Evolutionary conservation across 495 filamentous ascomycete genomes (phyloP).

Genomic region (Astrothelium subdiscretum): DNA sequence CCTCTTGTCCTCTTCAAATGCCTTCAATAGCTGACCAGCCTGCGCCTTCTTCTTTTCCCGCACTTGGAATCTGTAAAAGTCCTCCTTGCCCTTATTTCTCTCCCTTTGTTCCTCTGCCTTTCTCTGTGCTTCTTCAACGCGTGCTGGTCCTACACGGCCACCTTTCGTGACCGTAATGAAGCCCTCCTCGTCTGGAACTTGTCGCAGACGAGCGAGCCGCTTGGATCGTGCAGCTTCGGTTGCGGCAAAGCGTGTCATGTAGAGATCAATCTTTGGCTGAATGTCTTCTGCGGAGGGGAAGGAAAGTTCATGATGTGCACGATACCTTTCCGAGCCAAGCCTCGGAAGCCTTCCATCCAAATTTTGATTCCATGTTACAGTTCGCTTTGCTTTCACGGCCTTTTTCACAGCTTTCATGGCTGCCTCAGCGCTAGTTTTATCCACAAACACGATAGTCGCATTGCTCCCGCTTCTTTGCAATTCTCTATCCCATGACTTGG

Average conservation of each 20-base stretch:
- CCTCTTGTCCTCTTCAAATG: constrained; percentile 55
- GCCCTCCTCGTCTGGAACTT: constrained; percentile 84
- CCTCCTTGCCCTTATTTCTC: constrained; percentile 49
- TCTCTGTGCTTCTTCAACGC: constrained; percentile 61
- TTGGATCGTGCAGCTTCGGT: constrained; percentile 55
- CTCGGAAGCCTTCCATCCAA: constrained; percentile 11
- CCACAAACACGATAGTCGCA: constrained; percentile 73
- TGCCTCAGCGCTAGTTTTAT: constrained; percentile 58
- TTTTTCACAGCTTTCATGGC: constrained; percentile 63
- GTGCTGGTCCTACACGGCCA: constrained; percentile 58
- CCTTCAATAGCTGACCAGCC: constrained; percentile 53
- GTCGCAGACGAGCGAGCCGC: constrained; percentile 48
- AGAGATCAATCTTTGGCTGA: constrained; percentile 63
- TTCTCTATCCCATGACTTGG: constrained; percentile 63
- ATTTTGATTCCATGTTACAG: constrained; percentile 40
- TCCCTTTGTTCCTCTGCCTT: constrained; percentile 60
- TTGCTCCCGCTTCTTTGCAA: constrained; percentile 60
- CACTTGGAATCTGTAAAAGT: constrained; percentile 92
- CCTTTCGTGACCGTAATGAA: constrained; percentile 86
- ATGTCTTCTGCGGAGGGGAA: constrained; percentile 56
- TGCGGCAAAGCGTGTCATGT: constrained; percentile 60
- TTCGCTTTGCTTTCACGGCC: constrained; percentile 42
- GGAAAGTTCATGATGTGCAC: constrained; percentile 49
- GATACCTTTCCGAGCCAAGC: constrained; percentile 36
- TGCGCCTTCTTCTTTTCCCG: constrained; percentile 79